Evolutionary conservation across 192 early-diverging fungal species (phyloP), one percentile per base, ranked within the genome.

Genomic region (Linnemannia hyalina): DNA sequence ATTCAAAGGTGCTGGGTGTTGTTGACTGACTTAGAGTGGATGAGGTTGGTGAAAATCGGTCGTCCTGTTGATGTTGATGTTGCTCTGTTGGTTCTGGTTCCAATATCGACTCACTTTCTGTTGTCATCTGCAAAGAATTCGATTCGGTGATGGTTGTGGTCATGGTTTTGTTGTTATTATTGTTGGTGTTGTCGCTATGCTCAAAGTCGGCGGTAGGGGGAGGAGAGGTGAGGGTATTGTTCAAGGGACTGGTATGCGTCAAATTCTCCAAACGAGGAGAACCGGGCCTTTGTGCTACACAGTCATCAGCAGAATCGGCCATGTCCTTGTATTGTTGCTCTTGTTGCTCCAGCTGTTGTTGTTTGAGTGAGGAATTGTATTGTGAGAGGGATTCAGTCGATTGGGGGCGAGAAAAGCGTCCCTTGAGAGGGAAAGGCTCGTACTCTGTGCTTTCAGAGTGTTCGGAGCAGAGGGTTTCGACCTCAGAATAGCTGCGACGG

Each of bases 381-480:
- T 44, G 11, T 9, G 36, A 73, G 70, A 32, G 38, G 35, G 35
- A 3, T 29, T 15, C 42, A 6, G 10, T 54, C 22, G 26, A 54
- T 29, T 18, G 29, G 44, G 26, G 23, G 5, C 70, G 68, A 69
- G 46, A 40, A 69, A 78, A 26, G 65, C 18, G 38, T 36, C 72
- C 77, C 6, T 29, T 52, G 16, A 13, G 11, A 46, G 54, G 38
- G 9, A 22, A 44, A 36, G 47, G 11, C 2, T 75, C 80, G 32
- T 47, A 54, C 32, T 81, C 78, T 35, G 75, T 68, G 54, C 38
- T 42, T 29, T 77, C 74, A 20, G 83, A 77, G 23, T 52, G 16
- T 20, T 77, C 74, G 18, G 83, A 77, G 23, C 38, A 68, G 11
- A 73, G 69, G 44, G 83, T 74, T 20, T 86, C 83, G 8, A 70